These are phyloP conservation scores for Sclerotinia subarctica DNA, from an alignment of 2,329 filamentous ascomycete species.

Conservation along the genomic window DNA sequence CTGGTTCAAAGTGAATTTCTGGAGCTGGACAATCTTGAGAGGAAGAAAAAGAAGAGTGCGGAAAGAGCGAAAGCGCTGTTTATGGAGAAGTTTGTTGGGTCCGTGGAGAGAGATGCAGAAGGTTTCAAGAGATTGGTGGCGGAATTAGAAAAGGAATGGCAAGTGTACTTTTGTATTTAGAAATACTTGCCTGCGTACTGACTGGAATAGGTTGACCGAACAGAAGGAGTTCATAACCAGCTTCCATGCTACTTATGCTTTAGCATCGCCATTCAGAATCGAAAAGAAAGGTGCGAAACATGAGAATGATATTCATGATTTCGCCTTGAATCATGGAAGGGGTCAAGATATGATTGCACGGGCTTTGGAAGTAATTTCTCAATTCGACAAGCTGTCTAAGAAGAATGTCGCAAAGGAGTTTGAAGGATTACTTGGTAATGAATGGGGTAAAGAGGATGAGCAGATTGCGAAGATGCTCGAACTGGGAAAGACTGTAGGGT, in stretches of 20 bases:
- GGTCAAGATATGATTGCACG: conserved; percentile 5
- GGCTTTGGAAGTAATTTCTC: background rate
- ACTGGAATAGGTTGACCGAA: background rate
- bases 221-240: background rate
- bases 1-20: conserved; percentile 2
- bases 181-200: background rate
- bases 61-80: conserved; percentile 3
- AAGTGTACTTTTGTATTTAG: background rate
- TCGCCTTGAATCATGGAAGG: conserved; percentile 10
- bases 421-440: background rate
- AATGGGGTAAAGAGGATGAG: conserved; percentile 13
- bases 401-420: conserved; percentile 10
- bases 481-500: conserved; percentile 13
- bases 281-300: background rate
- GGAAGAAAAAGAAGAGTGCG: conserved; percentile 3
- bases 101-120: background rate
- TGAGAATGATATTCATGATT: background rate
- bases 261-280: background rate
- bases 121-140: background rate
- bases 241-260: background rate
- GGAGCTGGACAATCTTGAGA: conserved; percentile 13
- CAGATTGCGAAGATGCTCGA: background rate
- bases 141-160: background rate
- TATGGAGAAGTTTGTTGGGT: conserved; percentile 5
- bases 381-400: background rate